Percentiles rank a stretch among this genome's conserved stretches.
Conservation (phyloP, 192 early-diverging fungal genomes). For the Coemansia sp. region DNA sequence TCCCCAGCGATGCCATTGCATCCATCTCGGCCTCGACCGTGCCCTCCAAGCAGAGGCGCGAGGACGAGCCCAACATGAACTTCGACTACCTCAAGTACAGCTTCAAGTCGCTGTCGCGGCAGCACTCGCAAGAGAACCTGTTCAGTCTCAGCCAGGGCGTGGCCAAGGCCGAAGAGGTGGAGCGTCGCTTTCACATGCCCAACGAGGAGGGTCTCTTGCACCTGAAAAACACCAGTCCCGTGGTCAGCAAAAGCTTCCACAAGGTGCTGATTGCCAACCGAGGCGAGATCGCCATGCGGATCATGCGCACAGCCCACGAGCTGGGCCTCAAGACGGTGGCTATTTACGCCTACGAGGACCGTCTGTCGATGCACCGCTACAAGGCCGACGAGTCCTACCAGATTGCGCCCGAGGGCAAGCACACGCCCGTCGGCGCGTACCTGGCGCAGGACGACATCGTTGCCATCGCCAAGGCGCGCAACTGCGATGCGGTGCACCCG, state of each 20-base stretch:
- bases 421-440: slow-evolving; percentile 92
- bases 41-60: slow-evolving; percentile 26
- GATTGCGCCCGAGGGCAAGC: slow-evolving; percentile 73
- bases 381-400: slow-evolving; percentile 97
- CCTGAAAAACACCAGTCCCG: slow-evolving; percentile 49
- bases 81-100: slow-evolving; percentile 53
- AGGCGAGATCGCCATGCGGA: slow-evolving; percentile 90
- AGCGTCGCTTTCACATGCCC: slow-evolving; percentile 54
- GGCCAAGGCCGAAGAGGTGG: slow-evolving; percentile 39
- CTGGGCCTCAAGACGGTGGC: slow-evolving; percentile 86
- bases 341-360: slow-evolving; percentile 88
- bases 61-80: slow-evolving; percentile 40
- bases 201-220: slow-evolving; percentile 51
- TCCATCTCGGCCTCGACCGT: slow-evolving; percentile 37
- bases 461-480: slow-evolving; percentile 73
- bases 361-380: slow-evolving; percentile 89
- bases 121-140: slow-evolving; percentile 42
- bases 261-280: slow-evolving; percentile 57
- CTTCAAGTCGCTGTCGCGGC: slow-evolving; percentile 49
- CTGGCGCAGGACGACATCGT: slow-evolving; percentile 92
- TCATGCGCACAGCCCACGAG: slow-evolving; percentile 91
- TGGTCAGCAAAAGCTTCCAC: slow-evolving; percentile 44
- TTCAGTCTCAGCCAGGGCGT: slow-evolving; percentile 11
- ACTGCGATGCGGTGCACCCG: slow-evolving; percentile 88
- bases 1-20: slow-evolving; percentile 38